Conservation (phyloP, 345 rosid species). For the Brassica incana region DNA sequence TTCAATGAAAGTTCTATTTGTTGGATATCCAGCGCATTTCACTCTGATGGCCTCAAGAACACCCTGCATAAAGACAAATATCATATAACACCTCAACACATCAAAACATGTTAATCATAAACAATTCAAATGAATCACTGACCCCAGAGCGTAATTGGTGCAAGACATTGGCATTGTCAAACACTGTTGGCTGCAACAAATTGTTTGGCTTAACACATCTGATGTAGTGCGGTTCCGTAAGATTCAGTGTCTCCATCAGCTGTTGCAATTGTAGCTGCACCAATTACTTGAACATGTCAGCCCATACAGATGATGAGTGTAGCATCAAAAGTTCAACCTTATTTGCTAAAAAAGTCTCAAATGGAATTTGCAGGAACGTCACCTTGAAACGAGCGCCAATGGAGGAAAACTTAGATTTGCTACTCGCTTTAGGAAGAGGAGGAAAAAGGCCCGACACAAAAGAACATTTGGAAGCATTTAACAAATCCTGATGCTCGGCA, state of each 20-base stretch:
- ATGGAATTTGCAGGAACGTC: constrained; percentile 16
- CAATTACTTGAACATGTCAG: constrained; percentile 40
- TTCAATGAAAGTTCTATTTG: constrained; percentile 64
- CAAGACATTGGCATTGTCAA: constrained; percentile 62
- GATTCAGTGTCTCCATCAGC: constrained; percentile 85
- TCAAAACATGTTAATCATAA: constrained; percentile 7
- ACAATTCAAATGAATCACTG: constrained; percentile 40
- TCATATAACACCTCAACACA: constrained; percentile 24
- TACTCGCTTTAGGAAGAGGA: constrained; percentile 56
- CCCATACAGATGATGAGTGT: constrained; percentile 27
- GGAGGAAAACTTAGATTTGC: constrained; percentile 85
- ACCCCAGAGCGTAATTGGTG: constrained; percentile 94
- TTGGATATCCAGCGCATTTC: constrained; percentile 86
- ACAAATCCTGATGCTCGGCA: constrained; percentile 90
- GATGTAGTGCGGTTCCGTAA: constrained; percentile 85
- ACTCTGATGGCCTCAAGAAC: constrained; percentile 93
- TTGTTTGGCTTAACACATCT: constrained; percentile 93
- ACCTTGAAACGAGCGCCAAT: constrained; percentile 92
- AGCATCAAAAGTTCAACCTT: constrained; percentile 16
- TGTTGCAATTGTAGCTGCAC: constrained; percentile 89
- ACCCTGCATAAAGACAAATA: constrained; percentile 60
- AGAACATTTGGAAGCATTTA: constrained; percentile 76
- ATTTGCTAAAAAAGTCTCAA: neutral
- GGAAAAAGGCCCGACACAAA: constrained; percentile 78
- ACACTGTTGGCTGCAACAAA: constrained; percentile 58